phyloP scores from a whole-genome alignment of 164 flowering plant genomes.

The Cinnamomum micranthum region DNA sequence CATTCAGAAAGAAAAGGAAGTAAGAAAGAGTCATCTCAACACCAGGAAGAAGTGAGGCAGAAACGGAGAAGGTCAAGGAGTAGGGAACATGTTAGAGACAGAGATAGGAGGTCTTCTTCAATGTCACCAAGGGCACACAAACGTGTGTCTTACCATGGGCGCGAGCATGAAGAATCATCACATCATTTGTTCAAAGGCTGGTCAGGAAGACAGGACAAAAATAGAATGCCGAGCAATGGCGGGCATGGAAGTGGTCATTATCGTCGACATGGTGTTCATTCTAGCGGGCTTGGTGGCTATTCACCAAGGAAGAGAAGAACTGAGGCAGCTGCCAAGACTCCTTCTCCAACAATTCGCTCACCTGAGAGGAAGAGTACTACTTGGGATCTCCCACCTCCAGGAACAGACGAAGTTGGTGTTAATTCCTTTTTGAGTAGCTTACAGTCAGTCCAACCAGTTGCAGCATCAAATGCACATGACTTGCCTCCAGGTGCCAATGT shows the following conservation, averaged over 20 bases:
- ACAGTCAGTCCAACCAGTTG: conserved; percentile 17
- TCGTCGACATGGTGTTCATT: conserved; percentile 40
- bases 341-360: conserved; percentile 64
- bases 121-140: conserved; percentile 52
- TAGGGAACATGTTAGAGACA: conserved; percentile 47
- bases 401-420: conserved; percentile 17
- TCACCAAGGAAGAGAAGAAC: conserved; percentile 91
- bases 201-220: conserved; percentile 42
- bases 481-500: conserved; percentile 24
- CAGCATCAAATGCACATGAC: conserved; percentile 25
- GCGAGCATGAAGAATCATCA: conserved; percentile 40
- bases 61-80: conserved; percentile 77
- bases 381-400: conserved; percentile 77
- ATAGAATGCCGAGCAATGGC: conserved; percentile 44
- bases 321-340: conserved; percentile 66
- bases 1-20: conserved; percentile 38
- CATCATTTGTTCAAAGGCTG: conserved; percentile 36
- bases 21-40: conserved; percentile 34
- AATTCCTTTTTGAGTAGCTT: conserved; percentile 28
- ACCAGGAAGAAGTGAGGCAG: conserved; percentile 40
- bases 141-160: conserved; percentile 26
- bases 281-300: conserved; percentile 92
- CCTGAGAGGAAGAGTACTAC: conserved; percentile 69
- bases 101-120: conserved; percentile 51
- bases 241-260: conserved; percentile 36